Conservation (phyloP, 2,329 filamentous ascomycete genomes). For the Saccharata proteae region DNA sequence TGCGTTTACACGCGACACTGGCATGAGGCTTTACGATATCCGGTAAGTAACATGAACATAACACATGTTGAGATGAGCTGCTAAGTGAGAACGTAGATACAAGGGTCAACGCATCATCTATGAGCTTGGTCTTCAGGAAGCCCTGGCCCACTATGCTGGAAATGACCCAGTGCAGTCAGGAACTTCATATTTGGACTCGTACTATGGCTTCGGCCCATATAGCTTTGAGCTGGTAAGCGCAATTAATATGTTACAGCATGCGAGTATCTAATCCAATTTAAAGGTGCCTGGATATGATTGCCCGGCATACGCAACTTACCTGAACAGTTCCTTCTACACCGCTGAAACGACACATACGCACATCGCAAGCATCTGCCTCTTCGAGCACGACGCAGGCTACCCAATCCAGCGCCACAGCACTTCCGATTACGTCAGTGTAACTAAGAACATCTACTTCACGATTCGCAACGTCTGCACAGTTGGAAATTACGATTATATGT, state of each 20-base stretch:
- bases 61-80: no score
- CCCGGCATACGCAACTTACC: slow-evolving; percentile 37
- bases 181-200: slow-evolving; percentile 36
- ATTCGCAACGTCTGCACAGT: slow-evolving; percentile 38
- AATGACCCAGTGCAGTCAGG: slow-evolving; percentile 36
- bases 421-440: slow-evolving; percentile 17
- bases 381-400: slow-evolving; percentile 16
- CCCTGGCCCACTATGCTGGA: slow-evolving; percentile 41
- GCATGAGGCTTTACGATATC: slow-evolving; percentile 40
- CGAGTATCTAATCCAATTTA: slow-evolving; percentile 15
- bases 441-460: slow-evolving; percentile 25
- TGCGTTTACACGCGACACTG: slow-evolving; percentile 36
- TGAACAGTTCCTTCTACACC: slow-evolving; percentile 36
- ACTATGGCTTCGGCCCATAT: slow-evolving; percentile 37
- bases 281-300: slow-evolving; percentile 41
- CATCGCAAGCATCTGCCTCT: slow-evolving; percentile 38
- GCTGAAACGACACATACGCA: slow-evolving; percentile 34
- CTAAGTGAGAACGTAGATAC: no score
- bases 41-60: no score
- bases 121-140: slow-evolving; percentile 44
- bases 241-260: neutral
- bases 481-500: slow-evolving; percentile 25
- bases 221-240: slow-evolving; percentile 28
- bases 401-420: slow-evolving; percentile 22
- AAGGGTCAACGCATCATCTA: slow-evolving; percentile 45